Base-by-base conservation (phyloP, 352 stramenopile species). In the Phytophthora chlamydospora region DNA sequence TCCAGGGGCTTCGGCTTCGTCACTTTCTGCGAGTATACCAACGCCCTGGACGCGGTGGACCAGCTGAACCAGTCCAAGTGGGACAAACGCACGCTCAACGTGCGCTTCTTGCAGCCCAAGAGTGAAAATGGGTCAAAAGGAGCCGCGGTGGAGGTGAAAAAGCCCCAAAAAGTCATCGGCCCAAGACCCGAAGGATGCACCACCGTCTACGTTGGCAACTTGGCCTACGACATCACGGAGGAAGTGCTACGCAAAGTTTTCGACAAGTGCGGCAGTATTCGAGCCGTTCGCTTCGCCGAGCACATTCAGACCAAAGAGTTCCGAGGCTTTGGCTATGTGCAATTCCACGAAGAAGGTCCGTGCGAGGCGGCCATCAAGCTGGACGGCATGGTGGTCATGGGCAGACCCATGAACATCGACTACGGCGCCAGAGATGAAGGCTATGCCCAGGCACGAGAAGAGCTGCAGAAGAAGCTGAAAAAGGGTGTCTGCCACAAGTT, bases 201-300 rank as follows among this genome's bases (percentile, higher is more conserved):
- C 27, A 98, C 85, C 12, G 65, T 99, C 10, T 98, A 98, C 75
- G 93, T 98, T 3, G 90, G 94, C 39, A 99, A 99, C 73, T 69
- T 99, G 57, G 90, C 96, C 2, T 99, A 99, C 70, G 80, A 95
- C 36, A 96, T 93, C 65, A 93, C 85, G 8, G 90, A 97, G 36
- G 88, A 98, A 29, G 80, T 95, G 40, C 47, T 95, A 59, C 79
- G 82, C 36, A 93, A 92, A 61, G 86, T 95, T 1, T 93, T 93
- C 56, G 79, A 79, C 39, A 79, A 78, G 53, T 93, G 80, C 62
- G 86, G 86, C 47, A 81, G 76, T 29, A 84, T 95, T 63, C 85
- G 87, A 42, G 86, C 86, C 17, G 78, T 95, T 58, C 86, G 86
- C 12, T 93, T 95, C 46, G 86, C 86, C 46, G 80, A 95, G 48